Percentiles rank a stretch among this genome's conserved stretches.
These are phyloP conservation scores for Drechslerella coelobrocha DNA, from an alignment of 2,329 filamentous ascomycete species.

Conservation along the genomic window DNA sequence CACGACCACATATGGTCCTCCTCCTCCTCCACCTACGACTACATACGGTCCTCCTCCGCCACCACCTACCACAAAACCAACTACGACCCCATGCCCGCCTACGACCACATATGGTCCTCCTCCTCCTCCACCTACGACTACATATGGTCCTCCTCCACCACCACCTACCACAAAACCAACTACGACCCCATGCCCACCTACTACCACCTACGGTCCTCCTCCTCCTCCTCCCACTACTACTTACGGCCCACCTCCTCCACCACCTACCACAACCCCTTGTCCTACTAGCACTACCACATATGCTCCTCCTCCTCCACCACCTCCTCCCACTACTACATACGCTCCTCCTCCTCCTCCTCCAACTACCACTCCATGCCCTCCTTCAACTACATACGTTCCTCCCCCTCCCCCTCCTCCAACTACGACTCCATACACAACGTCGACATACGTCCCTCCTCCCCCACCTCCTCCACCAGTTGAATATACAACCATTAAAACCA, in stretches of 20 bases:
- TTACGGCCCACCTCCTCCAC: constrained; percentile 5
- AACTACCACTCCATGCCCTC: constrained; percentile 3
- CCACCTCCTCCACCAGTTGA: too few relatives aligned
- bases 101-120: not conserved
- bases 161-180: not conserved
- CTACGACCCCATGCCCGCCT: too few relatives aligned
- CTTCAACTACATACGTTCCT: constrained; percentile 9
- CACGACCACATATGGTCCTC: not conserved
- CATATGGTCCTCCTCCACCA: constrained; percentile 6
- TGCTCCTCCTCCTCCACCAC: constrained; percentile 1
- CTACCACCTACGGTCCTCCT: not conserved
- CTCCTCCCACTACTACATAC: not conserved
- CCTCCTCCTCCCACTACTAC: constrained; percentile 1
- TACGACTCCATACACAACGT: too few relatives aligned
- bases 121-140: not conserved
- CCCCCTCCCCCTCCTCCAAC: constrained; percentile 15
- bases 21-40: constrained; percentile 3
- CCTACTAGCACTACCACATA: not conserved
- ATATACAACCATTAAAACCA: too few relatives aligned
- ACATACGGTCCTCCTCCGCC: not conserved
- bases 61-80: too few relatives aligned
- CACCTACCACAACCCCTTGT: not conserved
- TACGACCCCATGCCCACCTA: not conserved
- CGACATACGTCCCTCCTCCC: not conserved
- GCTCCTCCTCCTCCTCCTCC: constrained; percentile 2